Conservation (phyloP, 2,329 filamentous ascomycete genomes). For the Cercospora zeina region DNA sequence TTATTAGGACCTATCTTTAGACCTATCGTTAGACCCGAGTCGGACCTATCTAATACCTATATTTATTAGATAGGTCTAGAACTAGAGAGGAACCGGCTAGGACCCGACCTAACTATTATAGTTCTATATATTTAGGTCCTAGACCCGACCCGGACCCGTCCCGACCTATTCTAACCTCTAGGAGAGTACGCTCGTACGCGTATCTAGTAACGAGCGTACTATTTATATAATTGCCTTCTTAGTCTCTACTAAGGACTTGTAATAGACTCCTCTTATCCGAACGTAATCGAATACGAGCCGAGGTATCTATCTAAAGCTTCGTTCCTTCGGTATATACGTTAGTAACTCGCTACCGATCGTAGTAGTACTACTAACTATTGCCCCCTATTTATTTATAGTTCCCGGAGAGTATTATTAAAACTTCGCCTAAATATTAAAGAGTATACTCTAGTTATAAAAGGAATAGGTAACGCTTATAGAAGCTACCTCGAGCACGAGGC, state of each 20-base stretch:
- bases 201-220: not conserved
- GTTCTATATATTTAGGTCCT: no score
- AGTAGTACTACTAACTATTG: not conserved
- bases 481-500: conserved; percentile 10
- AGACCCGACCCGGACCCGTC: no score
- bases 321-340: not conserved
- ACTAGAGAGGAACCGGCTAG: no score
- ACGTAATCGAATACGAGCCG: not conserved
- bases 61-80: no score
- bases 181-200: not conserved
- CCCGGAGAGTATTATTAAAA: not conserved
- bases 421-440: not conserved
- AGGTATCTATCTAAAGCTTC: not conserved
- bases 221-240: not conserved
- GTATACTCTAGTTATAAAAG: conserved; percentile 3
- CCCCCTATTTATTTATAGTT: not conserved
- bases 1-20: no score
- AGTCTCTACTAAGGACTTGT: not conserved
- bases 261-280: not conserved
- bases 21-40: no score
- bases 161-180: no score
- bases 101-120: no score
- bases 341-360: not conserved
- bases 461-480: conserved; percentile 1
- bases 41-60: no score